Evolutionary conservation across 306 rosid species (phyloP).

Genomic region (Prunus davidiana): DNA sequence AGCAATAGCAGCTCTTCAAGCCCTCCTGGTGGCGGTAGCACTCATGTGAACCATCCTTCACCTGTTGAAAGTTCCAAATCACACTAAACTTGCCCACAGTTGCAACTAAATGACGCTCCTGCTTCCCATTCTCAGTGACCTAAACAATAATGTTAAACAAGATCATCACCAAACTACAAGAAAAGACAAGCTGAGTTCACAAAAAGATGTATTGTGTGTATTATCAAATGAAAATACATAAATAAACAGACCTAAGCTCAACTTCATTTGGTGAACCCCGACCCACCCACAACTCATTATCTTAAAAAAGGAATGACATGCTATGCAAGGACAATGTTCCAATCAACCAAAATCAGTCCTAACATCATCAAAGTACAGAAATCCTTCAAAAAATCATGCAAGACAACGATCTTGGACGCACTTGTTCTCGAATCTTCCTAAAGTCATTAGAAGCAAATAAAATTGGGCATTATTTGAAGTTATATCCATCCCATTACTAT

Average conservation of each 20-base stretch:
- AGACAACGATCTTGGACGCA: background rate
- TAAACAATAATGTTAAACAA: slow-evolving; percentile 22
- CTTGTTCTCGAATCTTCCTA: background rate
- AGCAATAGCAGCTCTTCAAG: slow-evolving; percentile 95
- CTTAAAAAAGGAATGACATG: background rate
- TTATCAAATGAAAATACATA: no score
- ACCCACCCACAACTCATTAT: background rate
- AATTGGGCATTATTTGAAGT: background rate
- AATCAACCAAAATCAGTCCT: background rate
- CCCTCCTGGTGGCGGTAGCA: slow-evolving; percentile 91
- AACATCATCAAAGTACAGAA: background rate
- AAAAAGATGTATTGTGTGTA: no score
- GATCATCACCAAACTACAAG: background rate
- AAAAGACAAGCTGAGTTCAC: no score
- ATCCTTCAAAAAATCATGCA: background rate
- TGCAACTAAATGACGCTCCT: slow-evolving; percentile 94
- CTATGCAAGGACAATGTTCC: background rate
- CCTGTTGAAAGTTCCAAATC: slow-evolving; percentile 97
- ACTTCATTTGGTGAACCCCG: background rate
- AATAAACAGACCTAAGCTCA: background rate
- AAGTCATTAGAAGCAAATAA: background rate
- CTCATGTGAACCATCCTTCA: slow-evolving; percentile 84
- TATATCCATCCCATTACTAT: background rate
- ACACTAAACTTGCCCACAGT: slow-evolving; percentile 98
- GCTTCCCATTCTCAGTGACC: slow-evolving; percentile 97